These are phyloP conservation scores for Bruguiera gymnorhiza DNA, from an alignment of 345 rosid genomes.

Conservation along the genomic window DNA sequence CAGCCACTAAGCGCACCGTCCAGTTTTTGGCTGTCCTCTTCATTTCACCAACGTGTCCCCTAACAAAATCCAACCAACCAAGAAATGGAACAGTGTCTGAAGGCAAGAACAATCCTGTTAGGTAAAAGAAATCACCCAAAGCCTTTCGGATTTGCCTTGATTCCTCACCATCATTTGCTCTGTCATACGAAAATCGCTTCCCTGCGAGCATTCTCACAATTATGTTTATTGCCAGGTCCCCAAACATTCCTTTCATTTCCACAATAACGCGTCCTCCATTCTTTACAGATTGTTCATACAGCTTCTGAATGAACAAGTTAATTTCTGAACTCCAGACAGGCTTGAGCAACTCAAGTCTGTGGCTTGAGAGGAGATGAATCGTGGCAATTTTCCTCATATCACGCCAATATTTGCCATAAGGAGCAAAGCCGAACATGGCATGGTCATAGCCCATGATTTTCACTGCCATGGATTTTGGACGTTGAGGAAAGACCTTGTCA, in stretches of 20 bases:
- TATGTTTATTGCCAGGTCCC: slow-evolving; percentile 26
- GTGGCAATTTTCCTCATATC: slow-evolving; percentile 30
- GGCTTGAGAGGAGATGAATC: slow-evolving; percentile 31
- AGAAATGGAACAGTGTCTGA: slow-evolving; percentile 35
- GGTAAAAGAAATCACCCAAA: slow-evolving; percentile 15
- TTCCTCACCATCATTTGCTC: slow-evolving; percentile 5
- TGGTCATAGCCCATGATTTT: slow-evolving; percentile 33
- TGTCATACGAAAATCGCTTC: slow-evolving; percentile 17
- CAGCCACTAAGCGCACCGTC: slow-evolving; percentile 38
- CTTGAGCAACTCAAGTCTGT: slow-evolving; percentile 30
- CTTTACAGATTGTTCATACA: not conserved
- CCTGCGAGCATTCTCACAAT: slow-evolving; percentile 30
- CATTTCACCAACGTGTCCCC: slow-evolving; percentile 26
- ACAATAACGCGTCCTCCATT: slow-evolving; percentile 19
- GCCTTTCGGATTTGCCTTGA: slow-evolving; percentile 23
- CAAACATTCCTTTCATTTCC: slow-evolving; percentile 26
- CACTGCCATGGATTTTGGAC: slow-evolving; percentile 18
- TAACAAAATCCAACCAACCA: slow-evolving; percentile 33
- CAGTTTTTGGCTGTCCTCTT: slow-evolving; percentile 32
- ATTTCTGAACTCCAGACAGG: slow-evolving; percentile 14
- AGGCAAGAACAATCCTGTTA: slow-evolving; percentile 19
- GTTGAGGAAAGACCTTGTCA: slow-evolving; percentile 26
- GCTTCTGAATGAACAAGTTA: no score
- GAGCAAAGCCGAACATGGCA: slow-evolving; percentile 28
- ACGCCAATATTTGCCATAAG: slow-evolving; percentile 37